Evolutionary conservation across 2,329 filamentous ascomycete species (phyloP).

Genomic region (Sporothrix protearum): DNA sequence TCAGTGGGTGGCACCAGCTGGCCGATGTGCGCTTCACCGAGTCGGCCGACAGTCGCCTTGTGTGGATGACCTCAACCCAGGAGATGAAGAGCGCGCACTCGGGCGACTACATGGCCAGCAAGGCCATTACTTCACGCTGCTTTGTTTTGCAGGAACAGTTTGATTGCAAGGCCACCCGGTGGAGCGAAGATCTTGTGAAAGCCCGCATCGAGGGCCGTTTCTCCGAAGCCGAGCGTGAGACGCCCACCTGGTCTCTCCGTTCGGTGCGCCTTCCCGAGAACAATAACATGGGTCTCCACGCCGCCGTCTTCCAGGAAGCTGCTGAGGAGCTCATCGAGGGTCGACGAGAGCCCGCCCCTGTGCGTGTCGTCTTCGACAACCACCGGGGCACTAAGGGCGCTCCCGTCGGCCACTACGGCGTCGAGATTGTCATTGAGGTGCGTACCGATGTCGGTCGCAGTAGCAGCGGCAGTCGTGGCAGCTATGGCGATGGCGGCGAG

Average conservation of each 20-base stretch:
- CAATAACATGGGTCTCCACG: slow-evolving; percentile 56
- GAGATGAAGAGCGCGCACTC: slow-evolving; percentile 54
- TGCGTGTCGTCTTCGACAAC: slow-evolving; percentile 71
- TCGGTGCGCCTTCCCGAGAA: slow-evolving; percentile 62
- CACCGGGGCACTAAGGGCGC: slow-evolving; percentile 63
- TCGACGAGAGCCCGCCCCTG: slow-evolving; percentile 62
- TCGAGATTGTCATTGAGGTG: slow-evolving; percentile 68
- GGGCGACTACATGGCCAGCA: slow-evolving; percentile 47
- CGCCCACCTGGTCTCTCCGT: slow-evolving; percentile 74
- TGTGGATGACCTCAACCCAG: slow-evolving; percentile 65
- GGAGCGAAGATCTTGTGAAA: slow-evolving; percentile 81
- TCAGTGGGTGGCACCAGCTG: slow-evolving; percentile 68
- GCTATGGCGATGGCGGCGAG: slow-evolving; percentile 36
- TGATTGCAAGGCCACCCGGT: slow-evolving; percentile 70
- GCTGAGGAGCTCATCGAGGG: slow-evolving; percentile 60
- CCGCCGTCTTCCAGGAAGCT: slow-evolving; percentile 69
- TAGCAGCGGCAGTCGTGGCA: slow-evolving; percentile 43
- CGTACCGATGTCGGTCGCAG: slow-evolving; percentile 47
- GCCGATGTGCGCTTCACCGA: slow-evolving; percentile 70
- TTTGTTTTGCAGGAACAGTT: slow-evolving; percentile 72
- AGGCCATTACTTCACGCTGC: slow-evolving; percentile 58
- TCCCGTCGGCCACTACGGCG: slow-evolving; percentile 62
- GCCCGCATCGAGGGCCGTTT: slow-evolving; percentile 83
- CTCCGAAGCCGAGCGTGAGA: slow-evolving; percentile 76
- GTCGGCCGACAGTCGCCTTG: slow-evolving; percentile 58